These are phyloP conservation scores for Favolaschia claudopus DNA, from an alignment of 768 basidiomycete genomes.

Conservation along the genomic window DNA sequence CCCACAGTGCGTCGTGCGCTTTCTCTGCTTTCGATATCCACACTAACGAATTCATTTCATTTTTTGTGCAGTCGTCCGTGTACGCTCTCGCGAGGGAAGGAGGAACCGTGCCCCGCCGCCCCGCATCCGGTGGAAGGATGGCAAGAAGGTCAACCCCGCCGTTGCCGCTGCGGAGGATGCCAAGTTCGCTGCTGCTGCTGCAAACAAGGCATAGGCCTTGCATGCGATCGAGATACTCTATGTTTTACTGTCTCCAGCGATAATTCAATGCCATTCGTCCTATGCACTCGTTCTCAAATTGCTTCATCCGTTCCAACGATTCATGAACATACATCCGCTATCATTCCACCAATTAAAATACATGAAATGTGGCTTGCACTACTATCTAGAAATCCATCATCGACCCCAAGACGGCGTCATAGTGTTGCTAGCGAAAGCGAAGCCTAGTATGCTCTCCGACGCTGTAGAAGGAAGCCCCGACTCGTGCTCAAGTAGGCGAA, in stretches of 20 bases:
- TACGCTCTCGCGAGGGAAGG: constrained; percentile 93
- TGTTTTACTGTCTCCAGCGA: constrained; percentile 5
- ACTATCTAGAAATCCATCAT: constrained; percentile 84
- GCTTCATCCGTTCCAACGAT: constrained; percentile 22
- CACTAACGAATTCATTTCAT: neutral
- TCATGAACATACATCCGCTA: constrained; percentile 3
- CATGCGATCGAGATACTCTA: too few relatives aligned
- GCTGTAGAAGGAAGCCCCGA: constrained; percentile 41
- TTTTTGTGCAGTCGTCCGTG: constrained; percentile 84
- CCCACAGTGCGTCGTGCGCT: constrained; percentile 85
- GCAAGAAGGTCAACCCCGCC: constrained; percentile 95
- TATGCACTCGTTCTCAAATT: constrained; percentile 30
- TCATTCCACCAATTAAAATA: too few relatives aligned
- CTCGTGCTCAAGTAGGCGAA: constrained; percentile 37
- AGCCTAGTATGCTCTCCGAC: constrained; percentile 62
- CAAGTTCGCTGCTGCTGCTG: constrained; percentile 65
- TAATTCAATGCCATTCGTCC: too few relatives aligned
- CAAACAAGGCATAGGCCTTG: constrained; percentile 62
- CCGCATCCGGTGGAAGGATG: constrained; percentile 94
- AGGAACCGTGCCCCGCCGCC: constrained; percentile 98
- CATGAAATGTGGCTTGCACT: constrained; percentile 73
- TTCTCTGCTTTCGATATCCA: neutral
- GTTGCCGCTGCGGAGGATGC: constrained; percentile 93
- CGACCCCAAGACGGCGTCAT: constrained; percentile 51
- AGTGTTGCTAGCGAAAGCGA: constrained; percentile 82